Evolutionary conservation across 345 rosid genomes (phyloP), one percentile per base, ranked within the genome.

Genomic region (Trapa bicornis): DNA sequence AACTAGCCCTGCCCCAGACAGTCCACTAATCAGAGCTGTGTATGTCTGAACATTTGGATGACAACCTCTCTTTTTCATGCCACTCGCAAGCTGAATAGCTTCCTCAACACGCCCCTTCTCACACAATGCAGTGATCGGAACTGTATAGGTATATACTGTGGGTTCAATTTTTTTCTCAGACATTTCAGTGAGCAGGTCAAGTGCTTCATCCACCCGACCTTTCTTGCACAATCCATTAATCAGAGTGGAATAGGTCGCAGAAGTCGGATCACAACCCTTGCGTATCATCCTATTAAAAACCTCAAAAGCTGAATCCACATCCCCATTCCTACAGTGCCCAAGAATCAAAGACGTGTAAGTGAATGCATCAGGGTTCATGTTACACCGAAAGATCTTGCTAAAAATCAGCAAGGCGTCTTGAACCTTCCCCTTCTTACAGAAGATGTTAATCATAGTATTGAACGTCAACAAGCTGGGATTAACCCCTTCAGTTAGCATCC

Each of bases 331-430:
- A 76, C 87, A 81, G 68, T 87, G 73, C 70, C 92, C 92, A 61
- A 87, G 81, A 75, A 87, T 83, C 82, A 87, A 77, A 3, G 86
- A 87, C 22, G 86, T 83, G 71, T 78, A 85, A 0, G 87, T 83
- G 75, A 81, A 83, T 2, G 70, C 73, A 74, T 85, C 87, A 0
- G 92, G 89, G 64, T 36, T 48, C 86, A 82, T 67, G 53, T 73
- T 84, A 57, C 72, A 70, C 65, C 78, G 75, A 69, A 71, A 79
- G 72, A 84, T 80, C 79, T 70, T 78, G 74, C 75, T 74, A 37
- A 82, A 68, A 64, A 82, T 64, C 77, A 81, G 63, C 80, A 76
- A 75, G 61, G 89, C 92, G 68, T 81, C 81, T 11, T 67, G 73
- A 68, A 84, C 81, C 71, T 62, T 78, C 58, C 89, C 89, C 74